Evolutionary conservation across 768 basidiomycete genomes (phyloP).

Genomic region (Crepidotus variabilis): DNA sequence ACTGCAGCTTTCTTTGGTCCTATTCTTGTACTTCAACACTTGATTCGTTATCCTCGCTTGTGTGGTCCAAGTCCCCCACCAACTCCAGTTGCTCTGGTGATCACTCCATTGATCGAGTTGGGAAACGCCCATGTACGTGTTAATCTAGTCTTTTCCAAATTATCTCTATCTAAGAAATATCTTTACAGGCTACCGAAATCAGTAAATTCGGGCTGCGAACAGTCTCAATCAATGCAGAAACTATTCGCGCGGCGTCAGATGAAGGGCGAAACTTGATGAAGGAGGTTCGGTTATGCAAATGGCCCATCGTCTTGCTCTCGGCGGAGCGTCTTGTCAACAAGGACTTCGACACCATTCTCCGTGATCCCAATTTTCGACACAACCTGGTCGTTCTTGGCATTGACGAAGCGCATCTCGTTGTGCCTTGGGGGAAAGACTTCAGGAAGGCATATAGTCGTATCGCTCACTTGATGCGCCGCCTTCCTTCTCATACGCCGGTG

Average conservation of each 20-base stretch:
- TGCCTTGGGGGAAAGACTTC: slow-evolving; percentile 20
- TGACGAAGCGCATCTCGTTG: slow-evolving; percentile 21
- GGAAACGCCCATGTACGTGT: slow-evolving; percentile 19
- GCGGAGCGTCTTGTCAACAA: slow-evolving; percentile 14
- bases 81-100: slow-evolving; percentile 14
- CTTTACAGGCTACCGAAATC: slow-evolving; percentile 15
- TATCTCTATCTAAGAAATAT: not conserved
- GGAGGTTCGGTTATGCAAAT: slow-evolving; percentile 17
- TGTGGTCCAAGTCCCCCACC: slow-evolving; percentile 8
- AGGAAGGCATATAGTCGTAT: slow-evolving; percentile 17
- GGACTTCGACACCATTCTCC: slow-evolving; percentile 14
- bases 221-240: slow-evolving; percentile 16
- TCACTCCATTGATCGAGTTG: slow-evolving; percentile 20
- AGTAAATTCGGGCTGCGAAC: slow-evolving; percentile 13
- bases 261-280: slow-evolving; percentile 14
- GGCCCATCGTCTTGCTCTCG: slow-evolving; percentile 18
- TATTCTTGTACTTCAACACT: slow-evolving; percentile 15
- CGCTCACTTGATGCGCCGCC: slow-evolving; percentile 8
- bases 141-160: no score
- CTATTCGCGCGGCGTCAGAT: slow-evolving; percentile 6
- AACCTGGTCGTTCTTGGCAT: slow-evolving; percentile 21
- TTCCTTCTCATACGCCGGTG: slow-evolving; percentile 14
- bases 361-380: slow-evolving; percentile 11
- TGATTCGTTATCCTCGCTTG: slow-evolving; percentile 4
- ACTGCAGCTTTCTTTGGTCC: slow-evolving; percentile 15